Percentiles rank a stretch among this genome's conserved stretches.
These are phyloP conservation scores for Raphidocelis subcapitata DNA, from an alignment of 139 green algal species.

Conservation along the genomic window DNA sequence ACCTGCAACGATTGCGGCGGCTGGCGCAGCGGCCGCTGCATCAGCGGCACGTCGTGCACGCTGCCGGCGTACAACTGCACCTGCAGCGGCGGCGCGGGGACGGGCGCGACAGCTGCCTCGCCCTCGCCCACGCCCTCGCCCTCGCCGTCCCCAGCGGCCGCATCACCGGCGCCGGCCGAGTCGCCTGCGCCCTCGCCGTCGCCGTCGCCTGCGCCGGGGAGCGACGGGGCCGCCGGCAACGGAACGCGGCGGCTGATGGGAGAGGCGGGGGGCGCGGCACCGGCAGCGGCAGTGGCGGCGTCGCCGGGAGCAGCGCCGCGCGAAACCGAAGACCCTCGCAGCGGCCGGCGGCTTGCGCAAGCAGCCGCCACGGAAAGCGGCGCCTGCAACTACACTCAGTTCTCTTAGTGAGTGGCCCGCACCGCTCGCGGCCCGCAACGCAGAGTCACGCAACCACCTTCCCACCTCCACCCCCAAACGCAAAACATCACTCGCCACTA, in stretches of 20 bases:
- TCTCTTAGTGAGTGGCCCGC: conserved; percentile 19
- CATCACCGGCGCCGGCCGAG: no score
- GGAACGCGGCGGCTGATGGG: not conserved
- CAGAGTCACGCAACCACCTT: no score
- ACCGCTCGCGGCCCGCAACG: no score
- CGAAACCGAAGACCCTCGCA: not conserved
- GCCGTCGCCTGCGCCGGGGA: conserved; percentile 5
- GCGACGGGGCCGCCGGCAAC: no score
- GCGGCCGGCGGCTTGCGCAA: not conserved
- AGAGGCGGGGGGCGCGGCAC: not conserved
- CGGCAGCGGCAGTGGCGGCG: not conserved
- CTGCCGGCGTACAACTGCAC: conserved; percentile 5
- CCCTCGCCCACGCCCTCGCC: no score
- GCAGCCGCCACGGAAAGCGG: not conserved
- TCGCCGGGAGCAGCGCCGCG: not conserved
- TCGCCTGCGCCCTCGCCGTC: no score
- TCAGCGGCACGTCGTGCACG: conserved; percentile 23
- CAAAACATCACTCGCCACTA: no score
- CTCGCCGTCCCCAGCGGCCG: no score
- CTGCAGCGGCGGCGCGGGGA: not conserved
- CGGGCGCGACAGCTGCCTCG: no score
- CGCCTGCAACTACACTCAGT: conserved; percentile 14
- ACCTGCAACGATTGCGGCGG: conserved; percentile 38
- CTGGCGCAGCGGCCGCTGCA: conserved; percentile 9
- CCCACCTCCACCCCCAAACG: no score